Percentiles rank a stretch among this genome's conserved stretches.
These are phyloP conservation scores for Bretschneidera sinensis DNA, from an alignment of 345 rosid genomes.

Conservation along the genomic window DNA sequence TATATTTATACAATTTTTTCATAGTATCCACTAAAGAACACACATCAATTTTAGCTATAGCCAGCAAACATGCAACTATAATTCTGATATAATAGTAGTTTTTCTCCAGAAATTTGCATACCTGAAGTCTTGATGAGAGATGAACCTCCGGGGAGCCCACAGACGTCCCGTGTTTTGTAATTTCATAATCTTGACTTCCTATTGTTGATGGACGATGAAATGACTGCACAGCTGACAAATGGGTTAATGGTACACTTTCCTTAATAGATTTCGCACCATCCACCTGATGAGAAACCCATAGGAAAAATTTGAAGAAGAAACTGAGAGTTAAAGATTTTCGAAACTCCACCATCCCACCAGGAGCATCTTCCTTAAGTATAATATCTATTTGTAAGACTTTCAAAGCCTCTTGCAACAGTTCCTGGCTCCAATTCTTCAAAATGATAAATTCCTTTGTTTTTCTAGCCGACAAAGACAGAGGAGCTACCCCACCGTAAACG, in stretches of 20 bases:
- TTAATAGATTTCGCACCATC: conserved; percentile 28
- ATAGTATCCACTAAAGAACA: no score
- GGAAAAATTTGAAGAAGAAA: conserved; percentile 92
- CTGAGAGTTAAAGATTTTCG: conserved; percentile 74
- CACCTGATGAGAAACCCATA: conserved; percentile 69
- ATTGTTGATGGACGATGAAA: conserved; percentile 45
- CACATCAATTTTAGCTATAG: no score
- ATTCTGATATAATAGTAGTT: no score
- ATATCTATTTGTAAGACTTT: conserved; percentile 59
- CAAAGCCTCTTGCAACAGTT: conserved; percentile 55
- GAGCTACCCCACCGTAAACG: conserved; percentile 92
- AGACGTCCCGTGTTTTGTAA: conserved; percentile 64
- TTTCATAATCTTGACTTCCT: conserved; percentile 83
- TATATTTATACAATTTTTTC: no score
- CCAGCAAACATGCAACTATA: neutral
- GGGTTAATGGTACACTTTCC: conserved; percentile 47
- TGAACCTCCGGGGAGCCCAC: conserved; percentile 82
- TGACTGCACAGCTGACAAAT: conserved; percentile 67
- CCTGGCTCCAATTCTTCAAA: conserved; percentile 69
- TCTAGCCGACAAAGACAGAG: conserved; percentile 56
- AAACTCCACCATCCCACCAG: conserved; percentile 98
- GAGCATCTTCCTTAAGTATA: conserved; percentile 65
- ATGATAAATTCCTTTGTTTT: conserved; percentile 51
- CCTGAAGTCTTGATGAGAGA: conserved; percentile 86
- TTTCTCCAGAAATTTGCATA: no score